Percentiles rank a stretch among this genome's conserved stretches.
Evolutionary conservation across 78 protist species (phyloP).

Genomic region (Paratrimastix pyriformis): DNA sequence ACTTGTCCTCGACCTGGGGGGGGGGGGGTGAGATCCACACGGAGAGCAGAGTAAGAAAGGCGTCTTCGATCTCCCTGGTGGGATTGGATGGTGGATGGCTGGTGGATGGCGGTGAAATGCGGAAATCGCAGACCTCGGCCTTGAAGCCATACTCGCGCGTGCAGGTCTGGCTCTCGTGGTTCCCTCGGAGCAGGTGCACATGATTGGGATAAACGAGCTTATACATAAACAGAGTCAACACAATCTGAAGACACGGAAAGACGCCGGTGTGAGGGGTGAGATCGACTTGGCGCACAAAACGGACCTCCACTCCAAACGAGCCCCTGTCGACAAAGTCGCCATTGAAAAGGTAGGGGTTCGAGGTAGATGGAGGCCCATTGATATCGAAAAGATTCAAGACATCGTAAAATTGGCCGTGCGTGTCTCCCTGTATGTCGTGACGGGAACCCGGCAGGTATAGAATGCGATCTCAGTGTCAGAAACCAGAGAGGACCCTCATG

Average conservation of each 20-base stretch:
- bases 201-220: conserved; percentile 3
- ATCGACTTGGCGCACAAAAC: neutral
- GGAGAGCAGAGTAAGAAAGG: neutral
- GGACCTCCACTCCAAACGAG: conserved; percentile 2
- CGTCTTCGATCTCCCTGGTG: neutral
- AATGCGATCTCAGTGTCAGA: neutral
- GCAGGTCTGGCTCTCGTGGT: conserved; percentile 11
- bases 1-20: conserved; percentile 1
- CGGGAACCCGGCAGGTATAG: neutral
- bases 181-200: conserved; percentile 7
- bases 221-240: neutral
- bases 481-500: neutral
- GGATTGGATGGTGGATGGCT: neutral
- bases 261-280: neutral
- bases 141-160: conserved; percentile 17
- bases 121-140: neutral
- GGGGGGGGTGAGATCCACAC: neutral
- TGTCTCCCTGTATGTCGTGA: conserved; percentile 23
- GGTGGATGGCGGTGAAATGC: neutral
- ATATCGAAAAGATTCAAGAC: conserved; percentile 10
- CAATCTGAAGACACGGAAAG: neutral
- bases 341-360: conserved; percentile 13
- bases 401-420: conserved; percentile 22
- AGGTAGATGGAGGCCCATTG: conserved; percentile 12
- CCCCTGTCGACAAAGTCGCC: conserved; percentile 18